Evolutionary conservation across 78 protist genomes (phyloP).

Genomic region (Dictyostelium capitatum): DNA sequence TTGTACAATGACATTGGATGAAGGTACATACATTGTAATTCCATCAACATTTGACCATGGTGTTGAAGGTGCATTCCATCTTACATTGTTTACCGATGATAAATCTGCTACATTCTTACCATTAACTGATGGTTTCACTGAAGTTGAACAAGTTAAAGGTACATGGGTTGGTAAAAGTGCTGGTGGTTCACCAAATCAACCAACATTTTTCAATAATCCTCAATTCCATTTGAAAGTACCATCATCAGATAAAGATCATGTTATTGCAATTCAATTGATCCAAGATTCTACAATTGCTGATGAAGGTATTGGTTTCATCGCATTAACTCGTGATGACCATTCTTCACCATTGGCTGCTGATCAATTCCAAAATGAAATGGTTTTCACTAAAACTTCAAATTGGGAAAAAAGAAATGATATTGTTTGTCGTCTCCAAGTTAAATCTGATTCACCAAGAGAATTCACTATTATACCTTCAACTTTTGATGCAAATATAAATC

Average conservation of each 20-base stretch:
- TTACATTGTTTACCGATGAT: constrained; percentile 74
- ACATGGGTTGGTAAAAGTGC: constrained; percentile 77
- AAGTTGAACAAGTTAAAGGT: constrained; percentile 66
- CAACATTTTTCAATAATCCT: constrained; percentile 69
- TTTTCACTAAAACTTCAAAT: constrained; percentile 58
- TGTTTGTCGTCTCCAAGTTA: constrained; percentile 21
- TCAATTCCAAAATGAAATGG: constrained; percentile 64
- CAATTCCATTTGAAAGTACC: constrained; percentile 66
- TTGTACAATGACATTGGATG: constrained; percentile 42
- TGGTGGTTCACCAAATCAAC: constrained; percentile 75
- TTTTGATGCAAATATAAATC: constrained; percentile 49
- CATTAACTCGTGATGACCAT: constrained; percentile 56
- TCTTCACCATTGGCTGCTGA: constrained; percentile 30
- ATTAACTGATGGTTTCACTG: constrained; percentile 20
- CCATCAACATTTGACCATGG: constrained; percentile 70
- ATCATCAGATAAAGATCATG: constrained; percentile 13
- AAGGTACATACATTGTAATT: constrained; percentile 67
- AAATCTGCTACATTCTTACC: constrained; percentile 49
- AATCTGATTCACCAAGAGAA: constrained; percentile 58
- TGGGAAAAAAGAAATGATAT: constrained; percentile 80
- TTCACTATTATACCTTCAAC: constrained; percentile 72
- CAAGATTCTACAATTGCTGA: constrained; percentile 76
- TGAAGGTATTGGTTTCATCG: constrained; percentile 76
- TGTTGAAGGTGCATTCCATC: constrained; percentile 72
- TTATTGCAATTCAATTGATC: constrained; percentile 39